Evolutionary conservation across 768 basidiomycete genomes (phyloP).

Genomic region (Podaxis sp.): DNA sequence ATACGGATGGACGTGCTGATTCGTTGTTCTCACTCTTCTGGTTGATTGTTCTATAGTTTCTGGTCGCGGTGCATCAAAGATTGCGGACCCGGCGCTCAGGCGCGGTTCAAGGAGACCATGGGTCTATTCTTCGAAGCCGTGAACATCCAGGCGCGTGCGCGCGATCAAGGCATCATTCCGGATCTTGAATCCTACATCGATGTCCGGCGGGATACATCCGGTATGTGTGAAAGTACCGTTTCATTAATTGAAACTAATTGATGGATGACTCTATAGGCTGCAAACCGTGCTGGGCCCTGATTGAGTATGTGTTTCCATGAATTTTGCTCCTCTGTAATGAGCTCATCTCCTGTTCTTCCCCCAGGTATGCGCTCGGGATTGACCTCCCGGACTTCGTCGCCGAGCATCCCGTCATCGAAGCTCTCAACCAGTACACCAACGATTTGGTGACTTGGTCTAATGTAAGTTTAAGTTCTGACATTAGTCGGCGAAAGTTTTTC

Average conservation of each 20-base stretch:
- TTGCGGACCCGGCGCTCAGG: conserved; percentile 56
- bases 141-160: conserved; percentile 59
- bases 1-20: conserved; percentile 5
- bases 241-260: not conserved
- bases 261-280: conserved; percentile 38
- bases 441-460: conserved; percentile 87
- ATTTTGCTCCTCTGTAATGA: not conserved
- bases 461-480: conserved; percentile 37
- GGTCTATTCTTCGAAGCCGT: conserved; percentile 70
- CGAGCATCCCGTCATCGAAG: conserved; percentile 59
- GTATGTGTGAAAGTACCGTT: conserved; percentile 27
- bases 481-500: not conserved
- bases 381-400: conserved; percentile 72
- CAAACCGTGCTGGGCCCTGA: conserved; percentile 74
- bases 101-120: conserved; percentile 71
- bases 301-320: conserved; percentile 48
- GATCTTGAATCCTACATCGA: conserved; percentile 76
- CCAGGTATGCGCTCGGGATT: conserved; percentile 62
- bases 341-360: conserved; percentile 11
- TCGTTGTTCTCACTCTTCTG: not conserved
- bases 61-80: conserved; percentile 63
- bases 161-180: conserved; percentile 51
- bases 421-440: conserved; percentile 68
- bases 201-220: conserved; percentile 73
- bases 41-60: conserved; percentile 42